phyloP scores from a whole-genome alignment of 345 rosid genomes.

The Populus tremula region DNA sequence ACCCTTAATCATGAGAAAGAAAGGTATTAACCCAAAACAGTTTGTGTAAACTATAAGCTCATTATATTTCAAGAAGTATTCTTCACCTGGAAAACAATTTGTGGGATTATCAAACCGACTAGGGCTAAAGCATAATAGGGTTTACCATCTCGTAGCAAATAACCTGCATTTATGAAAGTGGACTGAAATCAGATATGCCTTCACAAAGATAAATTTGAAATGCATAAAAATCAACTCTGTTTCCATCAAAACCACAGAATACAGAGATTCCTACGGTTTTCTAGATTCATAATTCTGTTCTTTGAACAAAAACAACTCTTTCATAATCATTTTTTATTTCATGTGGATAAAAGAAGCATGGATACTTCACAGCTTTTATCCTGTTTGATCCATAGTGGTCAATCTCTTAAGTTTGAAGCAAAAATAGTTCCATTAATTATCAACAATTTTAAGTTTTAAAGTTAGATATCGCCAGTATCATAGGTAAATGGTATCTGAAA shows the following conservation, averaged over 20 bases:
- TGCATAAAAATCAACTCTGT: neutral
- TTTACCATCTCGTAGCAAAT: conserved; percentile 91
- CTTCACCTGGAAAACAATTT: conserved; percentile 81
- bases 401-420: neutral
- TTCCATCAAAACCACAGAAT: neutral
- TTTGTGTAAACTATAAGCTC: neutral
- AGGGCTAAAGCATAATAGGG: conserved; percentile 84
- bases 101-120: conserved; percentile 71
- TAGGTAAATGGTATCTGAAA: neutral
- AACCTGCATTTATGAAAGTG: conserved; percentile 48
- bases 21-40: neutral
- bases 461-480: neutral
- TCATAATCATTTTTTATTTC: neutral
- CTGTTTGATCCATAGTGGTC: neutral
- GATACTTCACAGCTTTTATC: neutral
- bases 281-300: neutral
- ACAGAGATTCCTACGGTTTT: neutral
- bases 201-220: neutral
- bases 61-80: neutral
- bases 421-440: neutral
- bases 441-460: neutral
- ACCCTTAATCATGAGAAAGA: neutral
- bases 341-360: neutral
- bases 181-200: neutral
- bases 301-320: neutral